Conservation (phyloP, 2,329 filamentous ascomycete species). For the Taxawa tesnikishii region DNA sequence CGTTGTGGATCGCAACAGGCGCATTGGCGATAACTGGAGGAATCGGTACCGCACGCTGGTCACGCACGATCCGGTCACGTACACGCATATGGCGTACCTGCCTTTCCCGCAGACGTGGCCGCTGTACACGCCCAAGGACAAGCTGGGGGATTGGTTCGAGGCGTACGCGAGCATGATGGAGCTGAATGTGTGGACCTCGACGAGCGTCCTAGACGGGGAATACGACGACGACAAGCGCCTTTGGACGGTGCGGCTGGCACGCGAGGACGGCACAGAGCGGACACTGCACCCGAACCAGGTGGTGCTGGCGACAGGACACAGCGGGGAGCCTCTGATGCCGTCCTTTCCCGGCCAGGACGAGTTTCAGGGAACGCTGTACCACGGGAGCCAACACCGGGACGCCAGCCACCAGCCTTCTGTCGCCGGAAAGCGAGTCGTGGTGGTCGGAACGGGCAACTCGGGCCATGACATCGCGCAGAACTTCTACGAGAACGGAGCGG, state of each 20-base stretch:
- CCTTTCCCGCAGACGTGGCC: conserved; percentile 55
- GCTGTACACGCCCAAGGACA: conserved; percentile 60
- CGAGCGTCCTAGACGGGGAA: conserved; percentile 33
- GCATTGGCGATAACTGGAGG: conserved; percentile 28
- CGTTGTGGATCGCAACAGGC: conserved; percentile 23
- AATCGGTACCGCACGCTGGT: conserved; percentile 38
- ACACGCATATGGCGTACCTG: conserved; percentile 50
- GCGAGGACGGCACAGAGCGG: conserved; percentile 31
- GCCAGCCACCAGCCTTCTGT: conserved; percentile 17
- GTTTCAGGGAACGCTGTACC: conserved; percentile 50
- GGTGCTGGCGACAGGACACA: conserved; percentile 56
- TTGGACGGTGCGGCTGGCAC: conserved; percentile 45
- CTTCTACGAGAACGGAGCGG: conserved; percentile 49
- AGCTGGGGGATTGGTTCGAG: conserved; percentile 57
- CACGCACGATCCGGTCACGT: conserved; percentile 54
- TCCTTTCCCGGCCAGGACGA: conserved; percentile 34
- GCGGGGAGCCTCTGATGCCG: conserved; percentile 48
- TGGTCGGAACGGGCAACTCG: conserved; percentile 38
- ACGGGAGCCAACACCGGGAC: conserved; percentile 36
- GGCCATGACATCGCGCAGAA: conserved; percentile 40
- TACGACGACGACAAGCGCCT: conserved; percentile 37
- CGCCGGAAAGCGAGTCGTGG: conserved; percentile 31
- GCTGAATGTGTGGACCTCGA: conserved; percentile 53
- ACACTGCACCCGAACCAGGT: conserved; percentile 51
- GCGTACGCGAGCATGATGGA: conserved; percentile 53